Evolutionary conservation across 208 protist genomes (phyloP), one percentile per base, ranked within the genome.

Genomic region (Crithidia thermophila): DNA sequence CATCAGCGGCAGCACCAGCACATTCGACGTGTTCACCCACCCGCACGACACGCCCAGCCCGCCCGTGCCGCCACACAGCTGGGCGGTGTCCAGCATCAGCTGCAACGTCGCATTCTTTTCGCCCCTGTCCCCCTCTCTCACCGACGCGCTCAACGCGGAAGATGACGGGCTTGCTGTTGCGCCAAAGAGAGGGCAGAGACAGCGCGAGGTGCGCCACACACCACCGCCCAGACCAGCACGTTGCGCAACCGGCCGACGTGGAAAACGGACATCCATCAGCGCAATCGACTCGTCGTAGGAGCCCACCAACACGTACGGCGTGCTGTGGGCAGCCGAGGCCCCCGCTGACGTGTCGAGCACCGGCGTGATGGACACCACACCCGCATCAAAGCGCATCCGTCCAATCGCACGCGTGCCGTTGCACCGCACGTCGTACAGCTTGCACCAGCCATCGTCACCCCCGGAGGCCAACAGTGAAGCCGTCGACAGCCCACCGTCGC

Each of bases 201-300:
- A 71, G 23, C 86, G 76, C 9, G 79, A 82, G 52, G 72, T 80
- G 34, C 91, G 88, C 88, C 91, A 96, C 30, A 89, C 91, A 27
- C 91, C 91, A 28, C 91, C 91, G 21, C 84, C 91, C 14, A 96
- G 68, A 9, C 39, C 37, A 11, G 58, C 53, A 13, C 62, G 57
- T 66, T 69, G 69, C 30, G 76, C 70, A 16, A 96, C 64, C 0
- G 88, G 84, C 8, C 77, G 57, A 23, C 79, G 77, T 33, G 52
- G 55, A 37, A 21, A 71, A 27, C 91, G 84, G 33, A 75, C 53
- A 67, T 96, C 91, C 28, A 94, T 51, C 30, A 96, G 61, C 27
- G 75, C 73, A 27, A 96, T 74, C 25, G 78, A 82, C 69, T 93
- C 91, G 57, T 91, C 87, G 72, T 96, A 96, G 34, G 75, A 86